Percentiles rank a stretch among this genome's conserved stretches.
phyloP scores from a whole-genome alignment of 371 early-diverging fungal species.

The Mortierella sp. region DNA sequence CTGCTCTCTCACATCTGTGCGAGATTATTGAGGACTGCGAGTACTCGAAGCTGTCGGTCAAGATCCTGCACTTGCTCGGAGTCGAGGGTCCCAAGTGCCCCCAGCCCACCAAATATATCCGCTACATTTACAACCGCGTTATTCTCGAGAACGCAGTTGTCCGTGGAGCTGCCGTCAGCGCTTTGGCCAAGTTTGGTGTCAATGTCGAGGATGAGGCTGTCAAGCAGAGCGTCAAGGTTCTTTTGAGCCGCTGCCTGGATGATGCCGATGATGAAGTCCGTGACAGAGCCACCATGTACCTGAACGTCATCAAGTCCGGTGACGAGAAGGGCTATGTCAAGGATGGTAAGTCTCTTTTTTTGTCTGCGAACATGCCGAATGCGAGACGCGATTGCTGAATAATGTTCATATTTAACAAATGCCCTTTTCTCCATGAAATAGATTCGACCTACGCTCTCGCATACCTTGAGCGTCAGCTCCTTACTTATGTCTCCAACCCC shows the following conservation, averaged over 20 bases:
- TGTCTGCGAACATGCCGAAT: not conserved
- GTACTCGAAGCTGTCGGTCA: conserved; percentile 96
- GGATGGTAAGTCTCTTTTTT: conserved; percentile 62
- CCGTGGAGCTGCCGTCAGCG: conserved; percentile 97
- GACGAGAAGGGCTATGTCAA: conserved; percentile 75
- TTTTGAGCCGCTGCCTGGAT: conserved; percentile 94
- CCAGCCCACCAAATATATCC: conserved; percentile 94
- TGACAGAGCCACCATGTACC: conserved; percentile 94
- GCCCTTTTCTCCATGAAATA: not conserved
- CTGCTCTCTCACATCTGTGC: conserved; percentile 95
- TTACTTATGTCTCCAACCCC: conserved; percentile 82
- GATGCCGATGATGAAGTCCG: conserved; percentile 99
- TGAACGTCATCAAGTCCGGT: conserved; percentile 78
- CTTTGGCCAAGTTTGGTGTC: conserved; percentile 94
- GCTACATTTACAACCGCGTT: conserved; percentile 98
- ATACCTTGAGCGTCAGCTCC: conserved; percentile 88
- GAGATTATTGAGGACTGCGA: conserved; percentile 99
- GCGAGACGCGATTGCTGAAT: not conserved
- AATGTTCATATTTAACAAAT: not conserved
- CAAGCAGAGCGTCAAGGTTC: conserved; percentile 84
- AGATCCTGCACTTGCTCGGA: conserved; percentile 95
- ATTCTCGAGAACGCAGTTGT: conserved; percentile 97
- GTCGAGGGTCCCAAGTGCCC: conserved; percentile 93
- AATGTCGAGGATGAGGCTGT: conserved; percentile 81
- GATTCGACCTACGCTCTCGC: conserved; percentile 90